Evolutionary conservation across 768 basidiomycete species (phyloP).

Genomic region (Nevesoporus exiguus): DNA sequence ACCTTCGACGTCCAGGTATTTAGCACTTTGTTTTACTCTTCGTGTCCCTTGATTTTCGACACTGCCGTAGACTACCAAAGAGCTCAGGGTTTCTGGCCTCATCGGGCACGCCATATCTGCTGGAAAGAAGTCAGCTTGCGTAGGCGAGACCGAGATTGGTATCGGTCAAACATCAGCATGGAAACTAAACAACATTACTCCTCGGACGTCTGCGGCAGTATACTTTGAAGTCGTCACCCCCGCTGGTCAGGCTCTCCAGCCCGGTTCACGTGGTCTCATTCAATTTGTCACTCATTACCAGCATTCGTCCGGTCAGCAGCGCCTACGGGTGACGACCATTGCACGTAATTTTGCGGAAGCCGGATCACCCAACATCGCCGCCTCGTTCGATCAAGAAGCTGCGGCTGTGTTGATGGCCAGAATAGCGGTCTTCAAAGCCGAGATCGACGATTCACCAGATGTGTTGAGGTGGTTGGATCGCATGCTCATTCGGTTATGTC

Average conservation of each 20-base stretch:
- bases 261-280: constrained; percentile 88
- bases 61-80: constrained; percentile 82
- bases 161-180: constrained; percentile 98
- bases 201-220: constrained; percentile 82
- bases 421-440: constrained; percentile 98
- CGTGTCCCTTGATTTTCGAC: background rate
- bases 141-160: constrained; percentile 98
- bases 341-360: constrained; percentile 97
- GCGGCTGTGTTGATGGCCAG: constrained; percentile 97
- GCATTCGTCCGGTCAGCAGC: constrained; percentile 92
- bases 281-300: constrained; percentile 99
- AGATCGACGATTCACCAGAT: constrained; percentile 96
- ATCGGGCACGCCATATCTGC: constrained; percentile 98
- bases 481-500: constrained; percentile 97
- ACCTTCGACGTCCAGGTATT: constrained; percentile 94
- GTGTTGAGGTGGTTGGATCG: constrained; percentile 96
- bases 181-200: constrained; percentile 91
- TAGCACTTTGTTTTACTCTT: background rate
- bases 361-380: constrained; percentile 89
- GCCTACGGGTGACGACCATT: constrained; percentile 95
- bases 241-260: constrained; percentile 87
- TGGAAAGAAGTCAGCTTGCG: constrained; percentile 93
- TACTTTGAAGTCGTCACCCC: constrained; percentile 99
- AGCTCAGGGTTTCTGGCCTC: constrained; percentile 95
- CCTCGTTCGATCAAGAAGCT: constrained; percentile 96